Evolutionary conservation across 176 grass and related monocot species (phyloP).

Genomic region (Eremochloa ophiuroides): DNA sequence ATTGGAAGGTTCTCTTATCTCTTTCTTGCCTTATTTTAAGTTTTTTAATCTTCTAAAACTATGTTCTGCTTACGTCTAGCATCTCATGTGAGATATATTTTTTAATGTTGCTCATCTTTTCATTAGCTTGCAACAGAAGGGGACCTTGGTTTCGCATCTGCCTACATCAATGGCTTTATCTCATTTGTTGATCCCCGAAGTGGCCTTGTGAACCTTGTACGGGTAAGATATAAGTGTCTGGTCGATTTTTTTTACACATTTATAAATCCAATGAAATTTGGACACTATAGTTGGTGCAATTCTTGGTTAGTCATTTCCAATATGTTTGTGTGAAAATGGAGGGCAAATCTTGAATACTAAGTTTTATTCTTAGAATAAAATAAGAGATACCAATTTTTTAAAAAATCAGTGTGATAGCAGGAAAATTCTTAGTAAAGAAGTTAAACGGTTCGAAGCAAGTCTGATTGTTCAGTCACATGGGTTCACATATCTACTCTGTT

Average conservation of each 20-base stretch:
- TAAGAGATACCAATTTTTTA: neutral
- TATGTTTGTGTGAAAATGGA: neutral
- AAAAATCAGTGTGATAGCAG: neutral
- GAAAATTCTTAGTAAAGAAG: neutral
- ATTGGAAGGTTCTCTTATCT: conserved; percentile 65
- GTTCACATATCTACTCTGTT: neutral
- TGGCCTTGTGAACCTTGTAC: conserved; percentile 67
- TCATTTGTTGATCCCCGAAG: conserved; percentile 66
- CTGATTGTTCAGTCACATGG: neutral
- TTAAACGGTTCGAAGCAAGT: neutral
- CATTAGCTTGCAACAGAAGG: conserved; percentile 57
- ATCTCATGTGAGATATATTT: neutral
- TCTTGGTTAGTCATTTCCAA: neutral
- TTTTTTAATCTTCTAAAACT: neutral
- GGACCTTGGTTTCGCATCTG: conserved; percentile 70
- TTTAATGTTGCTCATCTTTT: neutral
- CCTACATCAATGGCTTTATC: conserved; percentile 72
- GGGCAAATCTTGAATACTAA: neutral
- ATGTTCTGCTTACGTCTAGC: neutral
- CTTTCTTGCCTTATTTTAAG: neutral
- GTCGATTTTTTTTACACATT: neutral
- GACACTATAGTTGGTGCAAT: neutral
- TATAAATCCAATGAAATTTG: neutral
- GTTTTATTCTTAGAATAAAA: neutral
- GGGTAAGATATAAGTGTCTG: conserved; percentile 41